Evolutionary conservation across 2,329 filamentous ascomycete species (phyloP), one percentile per base, ranked within the genome.

Genomic region (Hymenoscyphus repandus): DNA sequence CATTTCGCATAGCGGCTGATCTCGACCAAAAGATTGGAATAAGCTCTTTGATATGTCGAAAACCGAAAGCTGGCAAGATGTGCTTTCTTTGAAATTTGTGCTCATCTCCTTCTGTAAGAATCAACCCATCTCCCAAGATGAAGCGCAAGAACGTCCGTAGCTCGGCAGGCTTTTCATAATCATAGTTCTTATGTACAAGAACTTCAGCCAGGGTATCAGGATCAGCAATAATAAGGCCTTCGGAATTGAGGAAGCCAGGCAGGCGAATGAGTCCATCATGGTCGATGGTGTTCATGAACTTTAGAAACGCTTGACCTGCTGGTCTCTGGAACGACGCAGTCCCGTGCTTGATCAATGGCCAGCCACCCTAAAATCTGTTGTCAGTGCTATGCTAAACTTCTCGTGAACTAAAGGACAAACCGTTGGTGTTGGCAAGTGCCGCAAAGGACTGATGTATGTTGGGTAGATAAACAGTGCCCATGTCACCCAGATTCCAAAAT

Each of bases 11-110:
- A 62, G 90, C 83, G 3, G 76, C 67, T 1, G 83, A 78, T 69
- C 95, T 95, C 9, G 69, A 62, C 89, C 89, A 96, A 67, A 96
- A 95, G 5, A 86, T 71, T 0, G 88, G 85, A 59, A 93, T 91
- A 5, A 96, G 71, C 49, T 90, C 81, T 64, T 91, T 93, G 66
- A 95, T 76, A 62, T 93, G 87, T 12, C 88, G 80, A 64, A 89
- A 92, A 22, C 81, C 76, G 65, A 96, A 96, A 1, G 88, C 87
- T 0, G 89, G 90, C 69, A 84, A 79, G 18, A 95, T 76, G 53
- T 85, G 82, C 64, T 86, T 90, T 40, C 90, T 78, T 70, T 90
- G 86, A 62, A 81, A 73, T 70, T 86, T 92, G 69, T 96, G 91
- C 61, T 90, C 86, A 12, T 92, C 87, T 12, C 90, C 90, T 68